Conservation (phyloP, 139 green algal species). For the Chlorella sp. region DNA sequence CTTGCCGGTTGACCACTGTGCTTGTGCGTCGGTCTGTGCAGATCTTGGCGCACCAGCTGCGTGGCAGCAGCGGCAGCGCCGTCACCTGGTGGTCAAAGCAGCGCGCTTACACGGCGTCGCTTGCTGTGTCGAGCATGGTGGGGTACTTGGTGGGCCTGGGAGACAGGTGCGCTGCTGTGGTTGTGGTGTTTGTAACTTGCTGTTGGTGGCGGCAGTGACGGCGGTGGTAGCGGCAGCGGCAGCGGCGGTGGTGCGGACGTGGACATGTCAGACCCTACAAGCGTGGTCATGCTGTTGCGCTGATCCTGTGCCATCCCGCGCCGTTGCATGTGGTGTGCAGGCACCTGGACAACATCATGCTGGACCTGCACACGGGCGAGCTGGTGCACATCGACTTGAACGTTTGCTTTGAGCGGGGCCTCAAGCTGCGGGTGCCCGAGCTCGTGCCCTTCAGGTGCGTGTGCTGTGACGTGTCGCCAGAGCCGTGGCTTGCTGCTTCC, state of each 20-base stretch:
- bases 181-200: too few species aligned
- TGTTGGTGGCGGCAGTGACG: too few species aligned
- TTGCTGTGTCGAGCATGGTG: constrained; percentile 51
- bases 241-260: too few species aligned
- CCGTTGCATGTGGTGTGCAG: constrained; percentile 34
- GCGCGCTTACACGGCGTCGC: constrained; percentile 40
- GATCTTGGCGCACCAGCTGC: constrained; percentile 56
- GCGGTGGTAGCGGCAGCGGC: too few species aligned
- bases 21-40: too few species aligned
- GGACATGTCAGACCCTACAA: too few species aligned
- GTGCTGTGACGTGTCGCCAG: background rate
- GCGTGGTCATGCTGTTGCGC: too few species aligned
- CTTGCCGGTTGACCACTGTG: too few species aligned
- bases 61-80: constrained; percentile 24
- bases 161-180: constrained; percentile 35
- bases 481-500: too few species aligned
- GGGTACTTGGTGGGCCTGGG: constrained; percentile 85
- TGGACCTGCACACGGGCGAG: constrained; percentile 44
- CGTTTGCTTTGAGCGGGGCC: constrained; percentile 61
- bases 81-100: constrained; percentile 44
- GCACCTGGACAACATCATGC: constrained; percentile 89
- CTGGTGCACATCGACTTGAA: constrained; percentile 64
- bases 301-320: background rate
- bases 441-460: constrained; percentile 81
- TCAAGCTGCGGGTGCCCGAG: constrained; percentile 72